phyloP scores from a whole-genome alignment of 2,329 filamentous ascomycete species.

The Mollisia scopiformis region DNA sequence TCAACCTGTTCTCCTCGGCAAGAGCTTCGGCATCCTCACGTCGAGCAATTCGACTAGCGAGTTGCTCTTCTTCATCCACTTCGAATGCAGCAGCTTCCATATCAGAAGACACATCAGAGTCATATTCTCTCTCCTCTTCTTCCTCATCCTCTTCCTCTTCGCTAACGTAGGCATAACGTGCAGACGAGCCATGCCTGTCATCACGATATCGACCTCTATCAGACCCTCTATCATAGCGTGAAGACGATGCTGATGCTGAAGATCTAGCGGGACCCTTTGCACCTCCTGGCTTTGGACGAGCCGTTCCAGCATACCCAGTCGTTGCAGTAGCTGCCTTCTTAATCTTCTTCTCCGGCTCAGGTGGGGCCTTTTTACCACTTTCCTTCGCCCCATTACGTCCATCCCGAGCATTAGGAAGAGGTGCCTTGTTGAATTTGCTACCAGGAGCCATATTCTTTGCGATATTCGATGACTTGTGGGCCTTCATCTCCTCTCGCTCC shows the following conservation, averaged over 20 bases:
- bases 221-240: constrained; percentile 21
- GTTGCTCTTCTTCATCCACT: constrained; percentile 71
- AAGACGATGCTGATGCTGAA: constrained; percentile 23
- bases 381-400: constrained; percentile 20
- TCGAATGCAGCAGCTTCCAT: constrained; percentile 80
- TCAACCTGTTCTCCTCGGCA: constrained; percentile 62
- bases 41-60: constrained; percentile 63
- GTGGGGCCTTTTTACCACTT: constrained; percentile 29
- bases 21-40: constrained; percentile 70
- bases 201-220: constrained; percentile 15
- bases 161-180: constrained; percentile 40
- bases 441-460: constrained; percentile 30
- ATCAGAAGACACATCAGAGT: constrained; percentile 70
- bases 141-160: constrained; percentile 58
- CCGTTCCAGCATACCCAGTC: constrained; percentile 67
- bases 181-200: constrained; percentile 39
- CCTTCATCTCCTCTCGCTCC: constrained; percentile 38
- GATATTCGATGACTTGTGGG: constrained; percentile 28
- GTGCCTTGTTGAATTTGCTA: constrained; percentile 31
- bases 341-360: constrained; percentile 53
- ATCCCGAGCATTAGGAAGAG: constrained; percentile 20
- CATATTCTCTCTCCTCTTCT: constrained; percentile 49
- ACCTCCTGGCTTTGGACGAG: constrained; percentile 56
- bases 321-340: constrained; percentile 66
- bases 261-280: constrained; percentile 36